Evolutionary conservation across 805 yeast species (phyloP).

Genomic region (Ogataea philodendri): DNA sequence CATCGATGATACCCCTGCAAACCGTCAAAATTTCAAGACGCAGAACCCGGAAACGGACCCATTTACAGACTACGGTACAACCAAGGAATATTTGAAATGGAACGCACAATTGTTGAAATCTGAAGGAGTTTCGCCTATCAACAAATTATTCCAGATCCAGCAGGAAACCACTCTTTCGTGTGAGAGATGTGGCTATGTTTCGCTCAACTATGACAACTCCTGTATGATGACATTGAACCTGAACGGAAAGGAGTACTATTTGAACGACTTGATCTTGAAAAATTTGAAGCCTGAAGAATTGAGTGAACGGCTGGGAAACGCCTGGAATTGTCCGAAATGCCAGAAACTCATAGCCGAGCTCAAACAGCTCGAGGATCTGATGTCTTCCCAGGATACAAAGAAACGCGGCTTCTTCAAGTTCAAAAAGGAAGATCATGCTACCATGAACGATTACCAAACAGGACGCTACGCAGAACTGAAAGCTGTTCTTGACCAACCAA

Average conservation of each 20-base stretch:
- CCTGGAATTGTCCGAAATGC: conserved; percentile 84
- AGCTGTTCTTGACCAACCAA: conserved; percentile 24
- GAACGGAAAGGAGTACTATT: conserved; percentile 23
- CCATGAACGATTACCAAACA: conserved; percentile 21
- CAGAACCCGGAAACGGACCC: conserved; percentile 28
- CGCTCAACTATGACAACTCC: conserved; percentile 48
- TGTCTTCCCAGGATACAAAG: conserved; percentile 6
- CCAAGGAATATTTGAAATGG: conserved; percentile 61
- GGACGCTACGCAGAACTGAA: conserved; percentile 23
- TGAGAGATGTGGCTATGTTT: conserved; percentile 59
- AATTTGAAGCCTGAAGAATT: conserved; percentile 64
- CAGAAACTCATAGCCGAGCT: conserved; percentile 30
- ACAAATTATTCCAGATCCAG: conserved; percentile 70
- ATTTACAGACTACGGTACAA: conserved; percentile 24
- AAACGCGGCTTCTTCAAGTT: conserved; percentile 33
- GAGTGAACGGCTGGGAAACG: conserved; percentile 61
- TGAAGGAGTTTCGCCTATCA: conserved; percentile 68
- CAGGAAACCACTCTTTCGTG: conserved; percentile 63
- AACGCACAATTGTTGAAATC: conserved; percentile 45
- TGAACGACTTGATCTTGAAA: conserved; percentile 62
- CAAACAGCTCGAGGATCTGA: conserved; percentile 17
- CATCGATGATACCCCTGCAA: conserved; percentile 24
- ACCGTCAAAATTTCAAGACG: conserved; percentile 23
- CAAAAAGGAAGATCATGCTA: conserved; percentile 14
- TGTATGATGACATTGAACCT: conserved; percentile 33